Conservation (phyloP, 257 asterid genomes). For the Forsythia suspensa region DNA sequence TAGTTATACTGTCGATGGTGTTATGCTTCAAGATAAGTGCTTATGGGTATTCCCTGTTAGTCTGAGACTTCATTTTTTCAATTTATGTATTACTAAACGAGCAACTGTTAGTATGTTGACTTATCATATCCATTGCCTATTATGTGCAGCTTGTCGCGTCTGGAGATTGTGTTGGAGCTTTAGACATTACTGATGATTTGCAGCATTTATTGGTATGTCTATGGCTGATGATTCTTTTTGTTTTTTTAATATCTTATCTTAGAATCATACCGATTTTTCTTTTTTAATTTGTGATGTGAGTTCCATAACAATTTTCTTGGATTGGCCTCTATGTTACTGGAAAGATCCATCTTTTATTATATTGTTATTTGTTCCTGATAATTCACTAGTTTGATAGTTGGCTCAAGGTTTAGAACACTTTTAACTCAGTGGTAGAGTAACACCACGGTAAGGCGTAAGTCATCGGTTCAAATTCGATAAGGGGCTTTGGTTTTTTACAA, state of each 20-base stretch:
- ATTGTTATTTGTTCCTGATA: background rate
- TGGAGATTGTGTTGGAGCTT: constrained; percentile 98
- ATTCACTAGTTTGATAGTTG: background rate
- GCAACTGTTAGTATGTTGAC: constrained; percentile 12
- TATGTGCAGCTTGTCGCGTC: constrained; percentile 89
- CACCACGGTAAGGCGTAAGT: too few relatives aligned
- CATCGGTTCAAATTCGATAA: background rate
- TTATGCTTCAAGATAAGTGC: background rate
- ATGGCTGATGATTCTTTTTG: constrained; percentile 15
- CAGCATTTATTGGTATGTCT: constrained; percentile 84
- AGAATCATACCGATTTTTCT: background rate
- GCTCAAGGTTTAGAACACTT: background rate
- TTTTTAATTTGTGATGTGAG: background rate
- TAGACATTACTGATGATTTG: constrained; percentile 92
- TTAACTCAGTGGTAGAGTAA: background rate
- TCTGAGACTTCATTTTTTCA: background rate
- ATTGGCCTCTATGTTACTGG: background rate
- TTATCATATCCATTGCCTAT: constrained; percentile 29
- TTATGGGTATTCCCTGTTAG: background rate
- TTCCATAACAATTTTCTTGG: background rate
- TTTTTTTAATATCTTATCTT: constrained; percentile 11
- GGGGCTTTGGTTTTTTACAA: background rate
- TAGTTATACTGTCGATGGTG: background rate
- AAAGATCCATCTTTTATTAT: background rate
- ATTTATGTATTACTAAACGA: background rate